Conservation (phyloP, 352 stramenopile genomes). For the Globisporangium acanthophoron region DNA sequence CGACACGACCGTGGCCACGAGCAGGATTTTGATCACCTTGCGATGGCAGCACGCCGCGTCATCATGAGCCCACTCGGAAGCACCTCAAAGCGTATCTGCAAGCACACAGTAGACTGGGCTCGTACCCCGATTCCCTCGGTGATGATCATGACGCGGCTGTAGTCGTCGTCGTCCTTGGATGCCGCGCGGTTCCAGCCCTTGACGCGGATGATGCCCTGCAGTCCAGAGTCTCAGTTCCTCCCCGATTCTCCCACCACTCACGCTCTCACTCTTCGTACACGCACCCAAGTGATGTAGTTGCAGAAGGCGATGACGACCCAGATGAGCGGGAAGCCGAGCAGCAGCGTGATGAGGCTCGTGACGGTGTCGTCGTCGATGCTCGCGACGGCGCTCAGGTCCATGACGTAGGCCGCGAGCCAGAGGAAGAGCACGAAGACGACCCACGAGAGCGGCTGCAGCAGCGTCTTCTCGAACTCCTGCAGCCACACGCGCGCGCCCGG, state of each 20-base stretch:
- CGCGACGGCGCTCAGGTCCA: conserved; percentile 44
- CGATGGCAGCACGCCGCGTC: neutral
- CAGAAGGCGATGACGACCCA: conserved; percentile 79
- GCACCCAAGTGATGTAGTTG: conserved; percentile 76
- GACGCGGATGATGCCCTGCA: conserved; percentile 64
- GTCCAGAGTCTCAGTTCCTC: neutral
- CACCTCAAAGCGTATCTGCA: neutral
- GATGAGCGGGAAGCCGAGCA: conserved; percentile 69
- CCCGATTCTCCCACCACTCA: neutral
- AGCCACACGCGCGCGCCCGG: conserved; percentile 64
- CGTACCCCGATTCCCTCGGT: conserved; percentile 73
- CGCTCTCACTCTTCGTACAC: conserved; percentile 4
- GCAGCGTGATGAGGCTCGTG: conserved; percentile 45
- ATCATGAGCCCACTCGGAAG: neutral
- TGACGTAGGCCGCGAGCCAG: conserved; percentile 65
- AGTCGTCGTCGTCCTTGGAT: conserved; percentile 76
- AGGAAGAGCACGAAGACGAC: conserved; percentile 74
- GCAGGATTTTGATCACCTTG: conserved; percentile 74
- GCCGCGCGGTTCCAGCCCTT: conserved; percentile 74
- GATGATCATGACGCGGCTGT: conserved; percentile 84
- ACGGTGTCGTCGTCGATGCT: conserved; percentile 37
- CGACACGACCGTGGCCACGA: conserved; percentile 81
- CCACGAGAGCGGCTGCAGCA: conserved; percentile 71
- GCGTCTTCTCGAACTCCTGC: conserved; percentile 81
- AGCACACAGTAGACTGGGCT: neutral